A percentile compares a stretch with the other conserved stretches of the same genome.
Conservation (phyloP, 1,139 yeast genomes). For the Hanseniaspora sp. region DNA sequence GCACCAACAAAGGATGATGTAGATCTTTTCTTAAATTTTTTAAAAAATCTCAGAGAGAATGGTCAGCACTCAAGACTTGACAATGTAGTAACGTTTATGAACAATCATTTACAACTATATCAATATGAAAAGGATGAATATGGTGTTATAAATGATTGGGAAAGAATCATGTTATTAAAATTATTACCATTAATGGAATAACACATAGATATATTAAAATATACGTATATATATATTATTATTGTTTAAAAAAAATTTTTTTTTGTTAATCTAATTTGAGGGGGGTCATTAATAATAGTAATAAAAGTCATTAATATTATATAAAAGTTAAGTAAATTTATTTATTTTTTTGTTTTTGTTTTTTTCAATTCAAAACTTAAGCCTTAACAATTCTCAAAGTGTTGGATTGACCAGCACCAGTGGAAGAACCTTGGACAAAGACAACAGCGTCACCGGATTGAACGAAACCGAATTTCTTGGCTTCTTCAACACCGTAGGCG, state of each 20-base stretch:
- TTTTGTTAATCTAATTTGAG: not conserved
- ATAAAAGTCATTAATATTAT: slow-evolving; percentile 3
- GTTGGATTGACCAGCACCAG: slow-evolving; percentile 98
- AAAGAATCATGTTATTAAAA: slow-evolving; percentile 4
- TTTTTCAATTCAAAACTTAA: slow-evolving; percentile 23
- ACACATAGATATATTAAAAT: not conserved
- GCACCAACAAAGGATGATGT: slow-evolving; percentile 57
- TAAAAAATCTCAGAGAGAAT: slow-evolving; percentile 20
- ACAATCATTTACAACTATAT: not conserved
- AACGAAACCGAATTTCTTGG: slow-evolving; percentile 76
- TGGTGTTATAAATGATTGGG: slow-evolving; percentile 11
- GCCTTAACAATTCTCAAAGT: slow-evolving; percentile 65
- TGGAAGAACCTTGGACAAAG: slow-evolving; percentile 97
- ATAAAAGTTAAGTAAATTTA: slow-evolving; percentile 9
- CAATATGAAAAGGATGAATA: slow-evolving; percentile 3
- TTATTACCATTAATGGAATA: slow-evolving; percentile 2
- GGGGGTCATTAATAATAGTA: slow-evolving; percentile 3
- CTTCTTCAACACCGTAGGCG: slow-evolving; percentile 87
- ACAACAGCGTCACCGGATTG: slow-evolving; percentile 81
- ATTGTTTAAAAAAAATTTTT: not conserved
- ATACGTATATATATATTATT: not conserved
- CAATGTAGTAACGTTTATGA: not conserved
- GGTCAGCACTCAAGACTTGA: slow-evolving; percentile 6
- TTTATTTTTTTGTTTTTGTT: not conserved
- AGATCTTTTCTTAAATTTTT: slow-evolving; percentile 30